Evolutionary conservation across 306 rosid genomes (phyloP).

Genomic region (Gleditsia sinensis): DNA sequence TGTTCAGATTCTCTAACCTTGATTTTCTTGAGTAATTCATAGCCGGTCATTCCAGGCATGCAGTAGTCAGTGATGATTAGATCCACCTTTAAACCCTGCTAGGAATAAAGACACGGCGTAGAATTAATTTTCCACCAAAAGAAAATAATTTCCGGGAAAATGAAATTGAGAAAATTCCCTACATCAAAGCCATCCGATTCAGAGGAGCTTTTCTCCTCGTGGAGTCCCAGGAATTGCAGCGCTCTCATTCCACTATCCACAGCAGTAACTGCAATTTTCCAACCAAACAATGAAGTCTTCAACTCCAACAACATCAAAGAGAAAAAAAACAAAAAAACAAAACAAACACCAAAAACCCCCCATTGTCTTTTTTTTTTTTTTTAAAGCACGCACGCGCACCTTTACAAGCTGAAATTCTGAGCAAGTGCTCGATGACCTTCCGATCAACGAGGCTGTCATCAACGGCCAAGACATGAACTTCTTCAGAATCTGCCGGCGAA

Average conservation of each 20-base stretch:
- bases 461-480: slow-evolving; percentile 92
- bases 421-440: slow-evolving; percentile 83
- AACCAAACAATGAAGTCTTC: neutral
- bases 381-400: slow-evolving; percentile 53
- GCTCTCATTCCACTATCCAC: slow-evolving; percentile 96
- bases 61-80: slow-evolving; percentile 95
- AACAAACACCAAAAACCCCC: neutral
- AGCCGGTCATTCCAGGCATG: slow-evolving; percentile 99
- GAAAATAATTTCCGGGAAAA: neutral
- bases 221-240: slow-evolving; percentile 79
- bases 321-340: neutral
- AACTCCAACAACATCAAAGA: neutral
- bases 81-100: slow-evolving; percentile 79
- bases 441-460: slow-evolving; percentile 95
- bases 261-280: slow-evolving; percentile 67
- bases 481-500: slow-evolving; percentile 44
- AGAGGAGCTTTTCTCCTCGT: slow-evolving; percentile 54
- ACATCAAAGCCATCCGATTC: slow-evolving; percentile 70
- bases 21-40: slow-evolving; percentile 86
- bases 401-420: slow-evolving; percentile 74
- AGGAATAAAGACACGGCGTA: neutral
- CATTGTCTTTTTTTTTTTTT: neutral
- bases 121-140: slow-evolving; percentile 18
- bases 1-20: slow-evolving; percentile 49
- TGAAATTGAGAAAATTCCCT: neutral